phyloP scores from a whole-genome alignment of 2,329 filamentous ascomycete genomes.

The Xylariaceae sp. region DNA sequence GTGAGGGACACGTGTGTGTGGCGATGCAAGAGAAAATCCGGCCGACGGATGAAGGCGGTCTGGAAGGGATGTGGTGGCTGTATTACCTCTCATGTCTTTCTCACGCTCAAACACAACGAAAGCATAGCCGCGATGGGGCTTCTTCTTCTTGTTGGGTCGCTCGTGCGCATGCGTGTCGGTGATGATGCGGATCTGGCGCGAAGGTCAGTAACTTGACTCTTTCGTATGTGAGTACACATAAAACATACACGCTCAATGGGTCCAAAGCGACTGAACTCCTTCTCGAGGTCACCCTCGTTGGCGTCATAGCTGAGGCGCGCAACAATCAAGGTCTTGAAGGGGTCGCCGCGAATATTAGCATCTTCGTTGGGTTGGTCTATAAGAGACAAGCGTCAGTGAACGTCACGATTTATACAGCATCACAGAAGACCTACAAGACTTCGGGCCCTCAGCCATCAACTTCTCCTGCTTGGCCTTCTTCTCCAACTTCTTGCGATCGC shows the following conservation, averaged over 20 bases:
- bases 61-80: conserved; percentile 39
- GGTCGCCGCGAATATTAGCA: conserved; percentile 83
- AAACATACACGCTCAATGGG: conserved; percentile 78
- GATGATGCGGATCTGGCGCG: conserved; percentile 73
- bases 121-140: conserved; percentile 82
- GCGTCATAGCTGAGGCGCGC: conserved; percentile 84
- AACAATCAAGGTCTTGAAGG: conserved; percentile 92
- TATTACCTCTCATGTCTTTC: conserved; percentile 98
- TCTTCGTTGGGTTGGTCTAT: conserved; percentile 79
- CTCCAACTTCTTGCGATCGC: conserved; percentile 78
- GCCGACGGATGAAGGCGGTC: conserved; percentile 27
- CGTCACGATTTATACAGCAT: neutral
- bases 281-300: conserved; percentile 82
- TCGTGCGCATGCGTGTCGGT: conserved; percentile 65
- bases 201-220: conserved; percentile 10
- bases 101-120: conserved; percentile 97
- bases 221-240: neutral
- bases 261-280: conserved; percentile 89
- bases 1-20: conserved; percentile 37
- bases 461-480: conserved; percentile 65
- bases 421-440: conserved; percentile 47
- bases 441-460: conserved; percentile 57
- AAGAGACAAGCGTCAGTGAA: conserved; percentile 1
- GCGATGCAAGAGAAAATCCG: conserved; percentile 13
- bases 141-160: conserved; percentile 71